These are phyloP conservation scores for Aureobasidium sp. DNA, from an alignment of 2,329 filamentous ascomycete genomes.

Conservation along the genomic window DNA sequence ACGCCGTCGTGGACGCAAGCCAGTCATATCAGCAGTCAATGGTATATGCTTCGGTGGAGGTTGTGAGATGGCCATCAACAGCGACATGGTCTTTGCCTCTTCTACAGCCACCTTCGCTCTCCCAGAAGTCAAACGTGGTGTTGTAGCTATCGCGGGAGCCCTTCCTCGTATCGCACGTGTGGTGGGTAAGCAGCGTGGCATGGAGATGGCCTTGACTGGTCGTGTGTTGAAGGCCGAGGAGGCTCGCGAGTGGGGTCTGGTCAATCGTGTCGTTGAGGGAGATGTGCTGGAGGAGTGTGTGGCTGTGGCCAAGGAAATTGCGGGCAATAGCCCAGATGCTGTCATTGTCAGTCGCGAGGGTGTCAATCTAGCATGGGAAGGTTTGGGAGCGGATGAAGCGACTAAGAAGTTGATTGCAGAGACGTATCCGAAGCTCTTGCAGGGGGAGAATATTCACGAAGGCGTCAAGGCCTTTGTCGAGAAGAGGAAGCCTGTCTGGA, in stretches of 20 bases:
- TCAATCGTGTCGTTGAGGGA: slow-evolving; percentile 47
- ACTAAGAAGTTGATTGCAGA: slow-evolving; percentile 42
- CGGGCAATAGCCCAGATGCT: slow-evolving; percentile 28
- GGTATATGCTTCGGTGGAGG: slow-evolving; percentile 64
- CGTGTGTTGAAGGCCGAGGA: slow-evolving; percentile 51
- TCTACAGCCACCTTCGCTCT: slow-evolving; percentile 58
- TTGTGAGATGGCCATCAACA: slow-evolving; percentile 63
- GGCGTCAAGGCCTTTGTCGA: slow-evolving; percentile 58
- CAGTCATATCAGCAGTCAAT: slow-evolving; percentile 67
- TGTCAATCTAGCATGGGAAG: slow-evolving; percentile 27
- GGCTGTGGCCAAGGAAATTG: slow-evolving; percentile 23
- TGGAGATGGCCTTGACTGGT: slow-evolving; percentile 57
- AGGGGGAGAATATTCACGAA: slow-evolving; percentile 55
- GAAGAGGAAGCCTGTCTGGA: slow-evolving; percentile 57
- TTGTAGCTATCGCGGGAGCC: slow-evolving; percentile 60
- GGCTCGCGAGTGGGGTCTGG: slow-evolving; percentile 45
- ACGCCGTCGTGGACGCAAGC: slow-evolving; percentile 64
- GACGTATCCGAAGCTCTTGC: slow-evolving; percentile 46
- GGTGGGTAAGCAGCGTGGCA: slow-evolving; percentile 53
- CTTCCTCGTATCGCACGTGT: slow-evolving; percentile 57
- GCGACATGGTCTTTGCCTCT: slow-evolving; percentile 62
- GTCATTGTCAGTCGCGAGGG: slow-evolving; percentile 27
- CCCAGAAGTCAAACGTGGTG: slow-evolving; percentile 61
- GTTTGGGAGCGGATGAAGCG: slow-evolving; percentile 27
- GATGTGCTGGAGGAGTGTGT: slow-evolving; percentile 34